These are phyloP conservation scores for Mucor indicus DNA, from an alignment of 371 early-diverging fungal species.

Conservation along the genomic window DNA sequence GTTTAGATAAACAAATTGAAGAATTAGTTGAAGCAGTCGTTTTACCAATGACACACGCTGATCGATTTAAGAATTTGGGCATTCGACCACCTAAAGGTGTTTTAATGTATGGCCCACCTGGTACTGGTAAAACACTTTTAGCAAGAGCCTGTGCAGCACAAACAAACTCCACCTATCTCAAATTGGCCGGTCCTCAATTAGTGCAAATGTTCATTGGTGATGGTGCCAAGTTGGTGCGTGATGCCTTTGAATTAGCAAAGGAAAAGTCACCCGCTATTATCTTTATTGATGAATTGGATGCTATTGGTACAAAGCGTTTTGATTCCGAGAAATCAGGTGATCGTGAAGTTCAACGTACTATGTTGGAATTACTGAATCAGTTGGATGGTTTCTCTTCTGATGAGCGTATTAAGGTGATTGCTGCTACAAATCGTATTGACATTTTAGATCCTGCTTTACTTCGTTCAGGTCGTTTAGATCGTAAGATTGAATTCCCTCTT, in stretches of 20 bases:
- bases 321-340: conserved; percentile 98
- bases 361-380: conserved; percentile 99
- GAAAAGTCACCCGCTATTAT: conserved; percentile 99
- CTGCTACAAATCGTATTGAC: conserved; percentile 99
- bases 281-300: conserved; percentile 99
- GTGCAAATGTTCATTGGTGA: conserved; percentile 99
- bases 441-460: conserved; percentile 99
- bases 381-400: conserved; percentile 98
- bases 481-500: conserved; percentile 99
- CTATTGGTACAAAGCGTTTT: conserved; percentile 99
- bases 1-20: conserved; percentile 98
- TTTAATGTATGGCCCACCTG: conserved; percentile 99
- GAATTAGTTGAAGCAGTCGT: conserved; percentile 99
- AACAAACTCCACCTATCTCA: conserved; percentile 94
- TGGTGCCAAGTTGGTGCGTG: conserved; percentile 98
- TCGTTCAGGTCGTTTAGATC: conserved; percentile 98
- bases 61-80: conserved; percentile 93
- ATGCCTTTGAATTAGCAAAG: conserved; percentile 98
- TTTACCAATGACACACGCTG: conserved; percentile 97
- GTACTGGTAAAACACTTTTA: conserved; percentile 95
- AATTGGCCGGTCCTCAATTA: conserved; percentile 97
- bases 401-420: conserved; percentile 99
- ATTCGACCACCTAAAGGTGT: conserved; percentile 99
- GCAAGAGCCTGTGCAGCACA: conserved; percentile 98
- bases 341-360: conserved; percentile 99